Conservation (phyloP, 805 yeast species). For the Sugiyamaella mastotermitis region DNA sequence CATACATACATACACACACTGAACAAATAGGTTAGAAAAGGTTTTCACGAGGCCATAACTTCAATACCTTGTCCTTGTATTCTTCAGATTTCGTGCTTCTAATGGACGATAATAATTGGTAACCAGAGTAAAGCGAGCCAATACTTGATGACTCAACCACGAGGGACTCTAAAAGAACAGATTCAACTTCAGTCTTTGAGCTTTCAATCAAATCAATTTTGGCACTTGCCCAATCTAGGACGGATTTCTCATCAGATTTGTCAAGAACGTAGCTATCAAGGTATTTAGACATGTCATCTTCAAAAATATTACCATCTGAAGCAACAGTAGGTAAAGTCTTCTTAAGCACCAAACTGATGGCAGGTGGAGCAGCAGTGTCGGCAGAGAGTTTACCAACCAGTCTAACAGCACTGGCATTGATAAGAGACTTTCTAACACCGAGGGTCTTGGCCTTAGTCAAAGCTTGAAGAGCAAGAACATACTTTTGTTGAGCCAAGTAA, state of each 20-base stretch:
- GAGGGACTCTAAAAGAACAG: background rate
- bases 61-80: conserved; percentile 1
- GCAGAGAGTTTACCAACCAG: conserved; percentile 21
- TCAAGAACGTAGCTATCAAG: conserved; percentile 21
- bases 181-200: conserved; percentile 3
- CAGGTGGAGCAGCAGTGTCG: conserved; percentile 39
- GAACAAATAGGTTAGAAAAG: too few relatives aligned
- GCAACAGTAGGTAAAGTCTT: conserved; percentile 16
- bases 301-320: conserved; percentile 14
- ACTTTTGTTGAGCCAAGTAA: conserved; percentile 41
- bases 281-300: conserved; percentile 20
- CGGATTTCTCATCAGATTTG: conserved; percentile 7
- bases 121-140: too few relatives aligned
- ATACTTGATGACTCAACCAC: too few relatives aligned
- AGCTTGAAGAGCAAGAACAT: conserved; percentile 47
- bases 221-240: conserved; percentile 25
- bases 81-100: conserved; percentile 5
- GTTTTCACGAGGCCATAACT: conserved; percentile 9
- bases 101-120: conserved; percentile 2
- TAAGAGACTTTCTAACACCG: conserved; percentile 26
- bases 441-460: conserved; percentile 39
- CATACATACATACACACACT: too few relatives aligned
- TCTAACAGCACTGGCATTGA: conserved; percentile 30
- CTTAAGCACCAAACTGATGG: conserved; percentile 30
- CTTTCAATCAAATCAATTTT: conserved; percentile 18